Conservation (phyloP, 2,329 filamentous ascomycete genomes). For the Macrophomina pseudophaseolina region DNA sequence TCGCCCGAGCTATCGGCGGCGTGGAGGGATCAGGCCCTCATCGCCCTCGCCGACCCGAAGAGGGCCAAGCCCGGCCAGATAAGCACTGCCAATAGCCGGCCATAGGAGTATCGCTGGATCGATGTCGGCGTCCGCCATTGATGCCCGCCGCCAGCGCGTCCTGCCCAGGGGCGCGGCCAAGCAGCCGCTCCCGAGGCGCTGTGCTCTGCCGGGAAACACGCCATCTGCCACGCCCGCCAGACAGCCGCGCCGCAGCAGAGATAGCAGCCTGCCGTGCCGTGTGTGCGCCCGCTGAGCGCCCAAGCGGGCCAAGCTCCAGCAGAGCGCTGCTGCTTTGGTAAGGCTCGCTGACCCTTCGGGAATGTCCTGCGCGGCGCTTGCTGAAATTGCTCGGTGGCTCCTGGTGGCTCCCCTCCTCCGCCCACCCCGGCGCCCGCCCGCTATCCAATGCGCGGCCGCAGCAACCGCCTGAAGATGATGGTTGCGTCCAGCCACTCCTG, state of each 20-base stretch:
- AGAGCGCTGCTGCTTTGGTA: neutral
- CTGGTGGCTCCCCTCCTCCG: neutral
- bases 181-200: neutral
- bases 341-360: neutral
- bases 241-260: neutral
- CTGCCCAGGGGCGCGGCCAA: neutral
- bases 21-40: constrained; percentile 15
- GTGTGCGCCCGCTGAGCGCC: too few species aligned
- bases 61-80: constrained; percentile 6
- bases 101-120: constrained; percentile 6
- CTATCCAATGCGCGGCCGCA: constrained; percentile 5
- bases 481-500: neutral
- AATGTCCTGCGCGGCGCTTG: constrained; percentile 9
- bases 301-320: neutral
- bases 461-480: constrained; percentile 11
- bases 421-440: neutral
- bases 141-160: too few species aligned
- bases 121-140: neutral
- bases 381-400: constrained; percentile 20
- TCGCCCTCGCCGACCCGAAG: constrained; percentile 3
- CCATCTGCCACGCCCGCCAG: neutral
- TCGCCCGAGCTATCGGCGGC: neutral
- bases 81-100: constrained; percentile 25
- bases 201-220: neutral
- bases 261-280: neutral